Evolutionary conservation across 352 stramenopile species (phyloP).

Genomic region (Blastocystis sp.): DNA sequence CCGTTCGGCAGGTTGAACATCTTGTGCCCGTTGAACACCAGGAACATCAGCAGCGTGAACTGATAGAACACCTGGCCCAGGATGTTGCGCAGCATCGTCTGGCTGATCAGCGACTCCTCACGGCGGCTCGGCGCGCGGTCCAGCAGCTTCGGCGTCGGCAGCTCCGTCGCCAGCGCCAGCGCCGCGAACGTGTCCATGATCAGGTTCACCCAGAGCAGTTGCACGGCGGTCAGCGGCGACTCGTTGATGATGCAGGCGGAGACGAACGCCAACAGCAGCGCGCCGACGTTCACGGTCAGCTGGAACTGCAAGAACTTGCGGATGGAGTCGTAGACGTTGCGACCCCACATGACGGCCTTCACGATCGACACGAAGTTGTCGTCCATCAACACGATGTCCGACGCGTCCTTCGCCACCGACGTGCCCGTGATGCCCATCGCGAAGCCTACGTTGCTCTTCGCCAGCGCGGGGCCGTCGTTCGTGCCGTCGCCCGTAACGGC

Average conservation of each 20-base stretch:
- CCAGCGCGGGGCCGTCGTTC: conserved; percentile 95
- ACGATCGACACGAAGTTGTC: conserved; percentile 97
- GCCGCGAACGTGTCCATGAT: conserved; percentile 96
- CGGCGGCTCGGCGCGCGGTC: conserved; percentile 85
- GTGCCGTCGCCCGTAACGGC: conserved; percentile 98
- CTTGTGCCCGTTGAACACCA: conserved; percentile 79
- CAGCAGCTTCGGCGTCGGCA: conserved; percentile 82
- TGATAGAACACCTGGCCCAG: conserved; percentile 86
- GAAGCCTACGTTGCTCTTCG: conserved; percentile 77
- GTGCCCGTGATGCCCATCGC: conserved; percentile 95
- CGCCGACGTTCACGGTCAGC: conserved; percentile 89
- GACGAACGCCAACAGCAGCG: conserved; percentile 84
- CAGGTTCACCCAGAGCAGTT: conserved; percentile 97
- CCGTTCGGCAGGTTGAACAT: conserved; percentile 72
- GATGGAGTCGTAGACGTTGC: conserved; percentile 93
- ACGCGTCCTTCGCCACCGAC: conserved; percentile 94
- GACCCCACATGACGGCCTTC: conserved; percentile 87
- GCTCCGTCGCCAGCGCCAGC: conserved; percentile 88
- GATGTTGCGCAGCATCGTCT: conserved; percentile 90
- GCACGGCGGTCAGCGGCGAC: conserved; percentile 84
- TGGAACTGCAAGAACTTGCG: conserved; percentile 94
- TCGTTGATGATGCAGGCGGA: conserved; percentile 76
- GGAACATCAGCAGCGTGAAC: conserved; percentile 80
- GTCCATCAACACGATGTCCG: conserved; percentile 93
- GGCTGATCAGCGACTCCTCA: conserved; percentile 84